phyloP scores from a whole-genome alignment of 495 filamentous ascomycete genomes.

The Trypethelium eluteriae region DNA sequence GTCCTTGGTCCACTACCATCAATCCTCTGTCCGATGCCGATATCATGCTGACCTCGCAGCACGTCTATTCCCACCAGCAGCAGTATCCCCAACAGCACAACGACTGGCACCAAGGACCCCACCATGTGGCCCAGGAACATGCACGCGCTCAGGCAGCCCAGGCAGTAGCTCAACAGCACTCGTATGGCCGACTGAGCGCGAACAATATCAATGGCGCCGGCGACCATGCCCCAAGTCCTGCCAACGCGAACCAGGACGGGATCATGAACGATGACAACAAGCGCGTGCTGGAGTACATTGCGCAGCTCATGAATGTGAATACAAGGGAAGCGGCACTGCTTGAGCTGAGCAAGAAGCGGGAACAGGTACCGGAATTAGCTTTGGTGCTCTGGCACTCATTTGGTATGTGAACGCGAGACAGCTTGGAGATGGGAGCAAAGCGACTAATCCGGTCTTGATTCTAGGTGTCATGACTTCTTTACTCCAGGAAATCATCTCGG shows the following conservation, averaged over 20 bases:
- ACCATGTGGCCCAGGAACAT: conserved; percentile 37
- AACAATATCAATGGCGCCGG: conserved; percentile 32
- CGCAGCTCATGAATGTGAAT: conserved; percentile 79
- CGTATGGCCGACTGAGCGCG: conserved; percentile 24
- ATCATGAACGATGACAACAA: conserved; percentile 82
- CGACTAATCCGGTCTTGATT: background rate
- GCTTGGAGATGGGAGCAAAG: background rate
- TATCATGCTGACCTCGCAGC: conserved; percentile 22
- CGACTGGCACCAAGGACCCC: conserved; percentile 51
- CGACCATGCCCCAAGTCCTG: conserved; percentile 20
- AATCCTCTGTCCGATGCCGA: background rate
- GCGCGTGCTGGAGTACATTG: conserved; percentile 84
- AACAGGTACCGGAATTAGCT: conserved; percentile 94
- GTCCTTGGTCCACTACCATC: background rate
- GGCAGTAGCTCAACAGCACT: conserved; percentile 56
- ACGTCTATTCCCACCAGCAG: conserved; percentile 72
- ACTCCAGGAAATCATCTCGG: conserved; percentile 96
- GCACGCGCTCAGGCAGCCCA: background rate
- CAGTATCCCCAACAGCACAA: conserved; percentile 63
- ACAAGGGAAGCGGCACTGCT: conserved; percentile 85
- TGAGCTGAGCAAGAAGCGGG: conserved; percentile 96
- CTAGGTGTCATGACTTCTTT: conserved; percentile 96
- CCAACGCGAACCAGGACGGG: conserved; percentile 36
- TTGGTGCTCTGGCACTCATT: conserved; percentile 98
- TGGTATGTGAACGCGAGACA: conserved; percentile 51